phyloP scores from a whole-genome alignment of 1,284 basidiomycete genomes.

The Singerocomus inundabilis region DNA sequence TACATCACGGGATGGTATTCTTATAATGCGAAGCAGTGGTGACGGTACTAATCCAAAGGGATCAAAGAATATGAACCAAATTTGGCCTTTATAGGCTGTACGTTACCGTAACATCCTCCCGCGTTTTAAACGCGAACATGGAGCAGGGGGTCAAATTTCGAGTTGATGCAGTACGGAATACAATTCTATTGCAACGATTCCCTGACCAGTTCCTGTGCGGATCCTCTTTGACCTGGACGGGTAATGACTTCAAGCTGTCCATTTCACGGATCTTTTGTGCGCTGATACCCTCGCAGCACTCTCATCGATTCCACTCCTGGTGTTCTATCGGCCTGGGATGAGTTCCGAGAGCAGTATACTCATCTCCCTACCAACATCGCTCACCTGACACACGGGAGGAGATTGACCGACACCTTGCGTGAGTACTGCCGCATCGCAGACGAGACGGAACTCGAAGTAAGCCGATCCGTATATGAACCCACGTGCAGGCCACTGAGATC shows the following conservation, averaged over 20 bases:
- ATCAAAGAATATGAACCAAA: too few species aligned
- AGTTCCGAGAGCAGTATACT: conserved; percentile 53
- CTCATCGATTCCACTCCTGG: conserved; percentile 73
- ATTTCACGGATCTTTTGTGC: neutral
- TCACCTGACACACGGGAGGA: conserved; percentile 68
- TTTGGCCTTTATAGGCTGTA: too few species aligned
- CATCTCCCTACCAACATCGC: conserved; percentile 47
- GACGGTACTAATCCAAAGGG: too few species aligned
- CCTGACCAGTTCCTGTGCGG: conserved; percentile 30
- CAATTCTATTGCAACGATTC: neutral
- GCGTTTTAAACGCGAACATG: conserved; percentile 14
- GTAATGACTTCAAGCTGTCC: conserved; percentile 41
- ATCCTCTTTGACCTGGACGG: conserved; percentile 73
- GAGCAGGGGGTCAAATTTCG: conserved; percentile 9
- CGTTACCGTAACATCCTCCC: too few species aligned
- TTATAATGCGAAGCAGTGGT: too few species aligned
- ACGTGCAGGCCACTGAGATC: conserved; percentile 2
- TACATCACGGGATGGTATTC: too few species aligned
- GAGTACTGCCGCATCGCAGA: conserved; percentile 65
- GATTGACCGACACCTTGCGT: conserved; percentile 69
- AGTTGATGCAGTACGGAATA: conserved; percentile 27
- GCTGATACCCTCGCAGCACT: conserved; percentile 43
- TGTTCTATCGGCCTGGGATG: conserved; percentile 60
- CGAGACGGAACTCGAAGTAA: conserved; percentile 53
- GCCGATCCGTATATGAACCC: conserved; percentile 3